Base-by-base conservation (phyloP, 768 basidiomycete species). In the Tulasnella sp. region DNA sequence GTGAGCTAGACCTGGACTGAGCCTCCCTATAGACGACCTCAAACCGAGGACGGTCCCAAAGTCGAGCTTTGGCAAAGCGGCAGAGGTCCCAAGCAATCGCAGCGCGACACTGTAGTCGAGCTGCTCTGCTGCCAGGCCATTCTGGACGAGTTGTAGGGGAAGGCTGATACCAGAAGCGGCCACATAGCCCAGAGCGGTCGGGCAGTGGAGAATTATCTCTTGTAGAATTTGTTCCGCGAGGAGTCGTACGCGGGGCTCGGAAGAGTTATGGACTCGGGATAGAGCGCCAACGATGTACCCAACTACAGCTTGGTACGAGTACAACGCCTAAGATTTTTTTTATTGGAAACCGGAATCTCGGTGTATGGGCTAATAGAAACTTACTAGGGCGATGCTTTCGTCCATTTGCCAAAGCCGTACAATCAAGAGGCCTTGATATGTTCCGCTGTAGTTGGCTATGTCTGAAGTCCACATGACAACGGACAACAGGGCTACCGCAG, bases 321-420 rank as follows among this genome's bases (percentile, higher is more conserved):
- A 38, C 77, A 78, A 27, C 7, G 44, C 44, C 75, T 76, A 42
- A 18, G 21, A 27, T n/a, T n/a, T n/a, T n/a, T n/a, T n/a, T n/a
- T n/a, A n/a, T n/a, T n/a, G n/a, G n/a, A n/a, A n/a, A n/a, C n/a
- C n/a, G n/a, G n/a, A n/a, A n/a, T n/a, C n/a, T n/a, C n/a, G n/a
- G n/a, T n/a, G n/a, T n/a, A n/a, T n/a, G n/a, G n/a, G n/a, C n/a
- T n/a, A n/a, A n/a, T n/a, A n/a, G n/a, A 31, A 24, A 31, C 71
- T 36, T 44, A 79, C 78, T 46, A 46, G 8, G n/a, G 36, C 31
- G 46, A 38, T 24, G n/a, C 39, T 52, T 44, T 34, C 34, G 34
- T 74, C 73, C 34, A 31, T 75, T n/a, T 46, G 56, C 78, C 78
- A 79, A 10, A 73, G 44, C 40, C 73, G 78, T 10, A 48, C 31